phyloP scores from a whole-genome alignment of 2,329 filamentous ascomycete genomes.

The Penicillium hesseltinei region DNA sequence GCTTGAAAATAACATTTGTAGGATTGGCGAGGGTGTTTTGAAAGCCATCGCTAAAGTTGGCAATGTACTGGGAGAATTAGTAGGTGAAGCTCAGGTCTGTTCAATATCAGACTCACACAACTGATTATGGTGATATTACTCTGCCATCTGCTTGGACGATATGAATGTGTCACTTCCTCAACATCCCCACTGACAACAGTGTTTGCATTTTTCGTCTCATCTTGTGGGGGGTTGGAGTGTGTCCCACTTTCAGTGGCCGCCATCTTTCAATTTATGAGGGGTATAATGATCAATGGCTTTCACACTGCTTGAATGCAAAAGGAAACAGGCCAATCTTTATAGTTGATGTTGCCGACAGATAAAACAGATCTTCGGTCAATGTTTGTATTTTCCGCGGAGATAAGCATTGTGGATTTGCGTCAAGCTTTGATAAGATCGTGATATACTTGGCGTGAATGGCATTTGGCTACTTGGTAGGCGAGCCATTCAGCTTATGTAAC shows the following conservation, averaged over 20 bases:
- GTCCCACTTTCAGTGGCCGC: neutral
- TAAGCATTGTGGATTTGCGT: neutral
- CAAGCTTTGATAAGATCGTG: constrained; percentile 6
- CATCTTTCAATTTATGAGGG: neutral
- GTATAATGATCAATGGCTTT: neutral
- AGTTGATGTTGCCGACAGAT: neutral
- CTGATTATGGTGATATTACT: constrained; percentile 32
- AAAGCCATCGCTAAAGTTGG: constrained; percentile 35
- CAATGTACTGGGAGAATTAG: constrained; percentile 23
- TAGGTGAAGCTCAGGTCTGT: neutral
- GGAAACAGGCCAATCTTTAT: neutral
- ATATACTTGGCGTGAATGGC: too few species aligned
- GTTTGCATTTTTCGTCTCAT: constrained; percentile 12
- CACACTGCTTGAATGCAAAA: neutral
- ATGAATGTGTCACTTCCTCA: constrained; percentile 8
- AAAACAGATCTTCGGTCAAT: too few species aligned
- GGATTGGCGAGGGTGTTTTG: constrained; percentile 33
- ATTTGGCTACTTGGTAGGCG: too few species aligned
- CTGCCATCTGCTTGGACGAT: constrained; percentile 25
- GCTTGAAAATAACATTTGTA: constrained; percentile 34
- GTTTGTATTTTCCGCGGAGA: neutral
- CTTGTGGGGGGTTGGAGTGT: constrained; percentile 3
- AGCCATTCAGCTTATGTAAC: too few species aligned
- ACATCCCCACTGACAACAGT: neutral
- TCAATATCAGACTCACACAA: constrained; percentile 23